Conservation (phyloP, 176 grass and related monocot species). For the Rhynchospora pubera region DNA sequence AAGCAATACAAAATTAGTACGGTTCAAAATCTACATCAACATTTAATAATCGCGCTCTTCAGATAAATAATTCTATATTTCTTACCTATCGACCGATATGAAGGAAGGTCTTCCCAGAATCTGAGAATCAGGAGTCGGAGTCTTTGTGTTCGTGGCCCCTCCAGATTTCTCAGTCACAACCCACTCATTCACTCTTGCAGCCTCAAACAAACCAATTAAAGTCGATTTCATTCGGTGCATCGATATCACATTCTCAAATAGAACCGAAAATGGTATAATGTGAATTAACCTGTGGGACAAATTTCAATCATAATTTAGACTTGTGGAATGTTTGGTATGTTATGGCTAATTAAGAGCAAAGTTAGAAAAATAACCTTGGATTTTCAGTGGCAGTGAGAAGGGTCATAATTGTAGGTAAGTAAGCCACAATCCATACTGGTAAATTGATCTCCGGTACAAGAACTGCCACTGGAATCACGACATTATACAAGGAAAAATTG, state of each 20-base stretch:
- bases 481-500: conserved; percentile 74
- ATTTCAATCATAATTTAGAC: conserved; percentile 17
- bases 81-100: conserved; percentile 58
- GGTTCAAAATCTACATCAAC: neutral
- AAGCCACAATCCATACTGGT: conserved; percentile 70
- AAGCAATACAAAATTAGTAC: neutral
- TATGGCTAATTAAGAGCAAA: neutral
- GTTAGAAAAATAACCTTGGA: conserved; percentile 49
- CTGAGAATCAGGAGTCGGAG: conserved; percentile 27
- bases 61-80: neutral
- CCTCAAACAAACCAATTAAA: conserved; percentile 70
- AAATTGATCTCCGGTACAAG: conserved; percentile 72
- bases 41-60: neutral
- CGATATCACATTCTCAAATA: conserved; percentile 96
- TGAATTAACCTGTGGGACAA: conserved; percentile 50
- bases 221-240: conserved; percentile 81
- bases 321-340: neutral
- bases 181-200: conserved; percentile 77
- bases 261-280: conserved; percentile 86
- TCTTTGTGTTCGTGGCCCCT: conserved; percentile 26
- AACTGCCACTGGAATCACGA: conserved; percentile 69
- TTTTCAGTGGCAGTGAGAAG: conserved; percentile 65
- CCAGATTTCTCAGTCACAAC: conserved; percentile 92
- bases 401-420: conserved; percentile 78
- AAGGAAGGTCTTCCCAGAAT: conserved; percentile 51